A percentile compares a stretch with the other conserved stretches of the same genome.
These are phyloP conservation scores for Globisporangium mamillatum DNA, from an alignment of 352 stramenopile genomes.

Conservation along the genomic window DNA sequence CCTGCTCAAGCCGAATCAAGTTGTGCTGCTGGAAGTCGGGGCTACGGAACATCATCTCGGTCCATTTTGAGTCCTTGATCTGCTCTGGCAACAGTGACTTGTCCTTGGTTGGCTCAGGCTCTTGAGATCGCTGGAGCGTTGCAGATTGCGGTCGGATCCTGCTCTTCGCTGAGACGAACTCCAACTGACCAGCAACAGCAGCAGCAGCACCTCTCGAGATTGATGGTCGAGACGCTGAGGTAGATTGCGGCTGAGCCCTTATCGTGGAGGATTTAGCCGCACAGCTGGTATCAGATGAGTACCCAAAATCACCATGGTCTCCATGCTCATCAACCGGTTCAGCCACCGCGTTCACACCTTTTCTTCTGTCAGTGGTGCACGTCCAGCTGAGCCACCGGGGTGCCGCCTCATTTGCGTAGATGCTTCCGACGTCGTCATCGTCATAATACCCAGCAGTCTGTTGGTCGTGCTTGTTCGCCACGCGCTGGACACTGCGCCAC, in stretches of 20 bases:
- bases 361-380: constrained; percentile 11
- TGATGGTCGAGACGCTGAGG: constrained; percentile 12
- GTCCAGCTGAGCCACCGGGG: constrained; percentile 12
- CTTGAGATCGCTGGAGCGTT: background rate
- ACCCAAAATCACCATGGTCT: constrained; percentile 1
- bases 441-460: background rate
- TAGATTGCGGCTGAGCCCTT: constrained; percentile 31
- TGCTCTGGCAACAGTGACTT: background rate
- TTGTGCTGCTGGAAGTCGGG: constrained; percentile 37
- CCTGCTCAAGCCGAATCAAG: constrained; percentile 31
- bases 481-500: constrained; percentile 26
- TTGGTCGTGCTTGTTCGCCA: constrained; percentile 10
- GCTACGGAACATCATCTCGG: constrained; percentile 36
- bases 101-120: background rate
- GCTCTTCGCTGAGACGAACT: background rate
- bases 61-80: constrained; percentile 37
- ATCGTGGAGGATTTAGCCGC: background rate
- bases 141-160: constrained; percentile 18
- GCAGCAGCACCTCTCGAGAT: background rate
- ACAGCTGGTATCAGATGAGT: background rate
- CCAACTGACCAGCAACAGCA: background rate
- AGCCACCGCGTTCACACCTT: background rate
- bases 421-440: constrained; percentile 14
- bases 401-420: constrained; percentile 17
- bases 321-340: constrained; percentile 4